Evolutionary conservation across 305 asterid species (phyloP).

Genomic region (Rubia balearica): DNA sequence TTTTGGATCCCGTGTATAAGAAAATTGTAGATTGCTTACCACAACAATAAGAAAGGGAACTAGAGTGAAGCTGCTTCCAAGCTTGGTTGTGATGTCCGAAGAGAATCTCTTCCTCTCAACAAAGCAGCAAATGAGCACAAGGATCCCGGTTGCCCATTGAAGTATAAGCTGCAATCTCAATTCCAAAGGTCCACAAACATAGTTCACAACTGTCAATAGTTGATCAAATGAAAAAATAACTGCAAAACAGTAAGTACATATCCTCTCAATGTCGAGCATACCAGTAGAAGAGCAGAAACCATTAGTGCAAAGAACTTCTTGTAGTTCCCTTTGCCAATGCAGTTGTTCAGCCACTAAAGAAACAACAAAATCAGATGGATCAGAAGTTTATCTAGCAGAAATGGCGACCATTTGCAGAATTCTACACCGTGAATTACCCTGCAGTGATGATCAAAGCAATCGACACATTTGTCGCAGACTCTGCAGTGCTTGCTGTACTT

Average conservation of each 20-base stretch:
- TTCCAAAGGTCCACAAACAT: constrained; percentile 43
- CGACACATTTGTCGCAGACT: constrained; percentile 97
- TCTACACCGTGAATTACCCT: constrained; percentile 45
- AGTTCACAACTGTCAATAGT: constrained; percentile 32
- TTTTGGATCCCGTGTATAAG: neutral
- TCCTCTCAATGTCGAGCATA: constrained; percentile 35
- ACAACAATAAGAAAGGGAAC: constrained; percentile 86
- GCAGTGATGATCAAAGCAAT: constrained; percentile 96
- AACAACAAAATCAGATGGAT: constrained; percentile 18
- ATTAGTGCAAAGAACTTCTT: constrained; percentile 84
- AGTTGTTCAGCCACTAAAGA: constrained; percentile 95
- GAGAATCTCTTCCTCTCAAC: constrained; percentile 69
- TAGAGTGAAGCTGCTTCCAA: constrained; percentile 93
- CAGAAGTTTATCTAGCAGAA: constrained; percentile 14
- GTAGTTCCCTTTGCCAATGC: constrained; percentile 91
- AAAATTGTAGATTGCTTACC: constrained; percentile 44
- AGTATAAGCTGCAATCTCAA: constrained; percentile 93
- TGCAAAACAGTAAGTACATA: constrained; percentile 16
- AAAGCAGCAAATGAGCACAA: constrained; percentile 77
- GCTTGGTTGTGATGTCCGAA: constrained; percentile 62
- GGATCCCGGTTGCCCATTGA: constrained; percentile 95
- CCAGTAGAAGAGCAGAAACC: constrained; percentile 96
- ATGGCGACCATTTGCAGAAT: constrained; percentile 5
- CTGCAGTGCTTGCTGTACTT: constrained; percentile 99
- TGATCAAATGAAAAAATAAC: constrained; percentile 27